phyloP scores from a whole-genome alignment of 306 rosid species.

The Vigna mungo region DNA sequence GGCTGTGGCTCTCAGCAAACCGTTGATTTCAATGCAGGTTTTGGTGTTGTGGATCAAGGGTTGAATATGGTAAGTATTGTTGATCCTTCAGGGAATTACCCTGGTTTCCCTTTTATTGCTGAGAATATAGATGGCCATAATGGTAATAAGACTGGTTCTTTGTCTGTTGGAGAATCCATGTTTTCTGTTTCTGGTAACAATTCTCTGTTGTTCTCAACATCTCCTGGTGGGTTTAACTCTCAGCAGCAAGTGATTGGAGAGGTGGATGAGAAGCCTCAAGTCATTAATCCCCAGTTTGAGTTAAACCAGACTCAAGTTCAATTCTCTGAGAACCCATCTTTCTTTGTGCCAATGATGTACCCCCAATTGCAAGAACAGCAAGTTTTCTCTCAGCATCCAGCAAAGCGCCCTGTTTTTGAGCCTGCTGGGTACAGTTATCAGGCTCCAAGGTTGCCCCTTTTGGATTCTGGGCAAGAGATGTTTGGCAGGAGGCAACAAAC shows the following conservation, averaged over 20 bases:
- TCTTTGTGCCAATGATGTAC: constrained; percentile 73
- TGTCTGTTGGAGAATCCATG: constrained; percentile 44
- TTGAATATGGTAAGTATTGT: constrained; percentile 52
- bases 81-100: constrained; percentile 53
- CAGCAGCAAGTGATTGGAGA: constrained; percentile 58
- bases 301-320: constrained; percentile 73
- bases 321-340: constrained; percentile 61
- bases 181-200: constrained; percentile 49
- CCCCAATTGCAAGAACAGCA: constrained; percentile 74
- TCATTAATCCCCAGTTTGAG: constrained; percentile 65
- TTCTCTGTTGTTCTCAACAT: constrained; percentile 46
- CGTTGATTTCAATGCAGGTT: constrained; percentile 62
- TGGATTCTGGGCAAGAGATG: constrained; percentile 62
- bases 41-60: constrained; percentile 73
- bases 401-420: constrained; percentile 64
- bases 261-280: constrained; percentile 79
- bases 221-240: constrained; percentile 58
- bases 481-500: constrained; percentile 56
- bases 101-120: constrained; percentile 48
- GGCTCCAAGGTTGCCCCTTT: constrained; percentile 52
- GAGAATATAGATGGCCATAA: constrained; percentile 41
- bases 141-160: constrained; percentile 35
- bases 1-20: constrained; percentile 53
- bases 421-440: constrained; percentile 53
- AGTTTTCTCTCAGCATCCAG: constrained; percentile 56